Conservation (phyloP, 352 stramenopile genomes). For the Phytophthora cajani region DNA sequence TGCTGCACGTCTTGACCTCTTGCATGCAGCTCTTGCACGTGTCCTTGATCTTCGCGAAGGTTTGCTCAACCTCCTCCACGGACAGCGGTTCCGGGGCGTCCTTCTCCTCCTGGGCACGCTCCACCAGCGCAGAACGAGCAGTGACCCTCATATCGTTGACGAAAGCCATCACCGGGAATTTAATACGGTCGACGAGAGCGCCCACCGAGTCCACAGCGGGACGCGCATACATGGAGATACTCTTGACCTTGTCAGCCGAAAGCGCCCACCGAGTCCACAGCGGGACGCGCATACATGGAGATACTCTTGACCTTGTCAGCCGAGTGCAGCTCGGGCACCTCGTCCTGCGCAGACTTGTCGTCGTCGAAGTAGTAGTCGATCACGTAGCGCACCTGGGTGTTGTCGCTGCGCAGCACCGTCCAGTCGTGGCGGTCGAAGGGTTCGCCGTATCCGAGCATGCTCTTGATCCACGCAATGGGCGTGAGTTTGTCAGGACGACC, state of each 20-base stretch:
- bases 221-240: slow-evolving; percentile 89
- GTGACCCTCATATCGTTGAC: slow-evolving; percentile 59
- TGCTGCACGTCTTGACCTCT: slow-evolving; percentile 77
- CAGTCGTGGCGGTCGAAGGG: slow-evolving; percentile 99
- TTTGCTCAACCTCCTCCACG: slow-evolving; percentile 78
- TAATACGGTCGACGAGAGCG: slow-evolving; percentile 80
- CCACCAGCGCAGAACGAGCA: slow-evolving; percentile 54
- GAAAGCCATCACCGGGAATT: slow-evolving; percentile 69
- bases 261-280: too few relatives aligned
- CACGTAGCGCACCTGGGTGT: slow-evolving; percentile 96
- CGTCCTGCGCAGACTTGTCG: slow-evolving; percentile 75
- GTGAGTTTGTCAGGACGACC: slow-evolving; percentile 96
- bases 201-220: slow-evolving; percentile 83
- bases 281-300: slow-evolving; percentile 87
- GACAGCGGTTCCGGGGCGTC: slow-evolving; percentile 56
- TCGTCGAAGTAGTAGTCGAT: slow-evolving; percentile 99
- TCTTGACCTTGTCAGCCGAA: slow-evolving; percentile 86
- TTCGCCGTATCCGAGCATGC: slow-evolving; percentile 80
- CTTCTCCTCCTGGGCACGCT: slow-evolving; percentile 46
- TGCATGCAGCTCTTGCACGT: slow-evolving; percentile 85
- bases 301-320: slow-evolving; percentile 88
- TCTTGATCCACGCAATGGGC: slow-evolving; percentile 95
- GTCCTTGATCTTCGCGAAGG: slow-evolving; percentile 85
- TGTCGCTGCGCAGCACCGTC: slow-evolving; percentile 93
- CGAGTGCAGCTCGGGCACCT: slow-evolving; percentile 87